Evolutionary conservation across 164 flowering plant species (phyloP), one percentile per base, ranked within the genome.

Genomic region (Liquidambar formosana): DNA sequence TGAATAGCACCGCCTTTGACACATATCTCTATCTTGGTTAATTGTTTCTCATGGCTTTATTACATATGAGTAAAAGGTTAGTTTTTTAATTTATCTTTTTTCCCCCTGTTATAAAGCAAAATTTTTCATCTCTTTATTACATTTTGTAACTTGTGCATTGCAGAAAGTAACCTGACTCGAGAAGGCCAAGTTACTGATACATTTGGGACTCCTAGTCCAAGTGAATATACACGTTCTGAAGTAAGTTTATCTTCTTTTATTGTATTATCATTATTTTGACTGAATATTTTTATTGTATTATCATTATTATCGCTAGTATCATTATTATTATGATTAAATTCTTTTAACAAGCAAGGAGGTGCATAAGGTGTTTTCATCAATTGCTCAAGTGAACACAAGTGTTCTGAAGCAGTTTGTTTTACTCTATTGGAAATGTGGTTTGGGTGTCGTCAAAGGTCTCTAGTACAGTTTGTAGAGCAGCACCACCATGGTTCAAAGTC

Each of bases 121-220:
- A 48, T 16, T 21, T 22, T 48, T 6, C 26, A 44, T 15, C 0
- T 25, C 8, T 5, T 33, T 48, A 54, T 26, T 45, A 16, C 10
- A 27, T 48, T 41, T 57, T 44, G 38, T 26, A 0, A 23, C 23
- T 38, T 21, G 3, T 57, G 8, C 12, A 60, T 61, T 76, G 58
- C 85, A 80, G 90, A 76, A 59, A 77, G 77, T 79, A 63, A 53
- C 45, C 25, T 72, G 33, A 73, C 78, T 67, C 65, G 33, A 61
- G 83, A 73, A 57, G 65, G 69, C 51, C 75, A 47, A 16, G 58
- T 1, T 61, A 65, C 49, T 49, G 81, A 73, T 61, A 21, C 73
- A 27, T 25, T 10, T 23, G 53, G 63, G 57, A 67, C 62, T 61
- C 82, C 26, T 66, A 69, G 18, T n/a, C 70, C 83, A 46, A 68